A percentile compares a stretch with the other conserved stretches of the same genome.
These are phyloP conservation scores for Diversispora eburnea DNA, from an alignment of 192 early-diverging fungal genomes.

Conservation along the genomic window DNA sequence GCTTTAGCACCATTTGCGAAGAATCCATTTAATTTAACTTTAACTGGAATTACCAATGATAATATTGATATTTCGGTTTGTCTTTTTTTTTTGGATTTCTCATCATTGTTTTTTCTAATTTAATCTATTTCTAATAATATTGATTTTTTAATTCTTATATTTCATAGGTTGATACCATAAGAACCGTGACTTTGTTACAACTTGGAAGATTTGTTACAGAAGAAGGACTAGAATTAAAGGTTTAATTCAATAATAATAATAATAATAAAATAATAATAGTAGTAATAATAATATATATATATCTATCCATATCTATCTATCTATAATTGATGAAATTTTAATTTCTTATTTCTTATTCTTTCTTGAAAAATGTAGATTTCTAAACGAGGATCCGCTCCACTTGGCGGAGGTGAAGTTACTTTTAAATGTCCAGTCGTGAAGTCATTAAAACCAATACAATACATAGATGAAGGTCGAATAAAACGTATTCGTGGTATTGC, in stretches of 20 bases:
- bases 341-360: neutral
- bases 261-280: too few relatives aligned
- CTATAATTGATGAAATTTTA: too few relatives aligned
- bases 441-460: conserved; percentile 71
- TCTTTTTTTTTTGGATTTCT: neutral
- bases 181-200: conserved; percentile 85
- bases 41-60: conserved; percentile 92
- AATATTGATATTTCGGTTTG: conserved; percentile 85
- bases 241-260: conserved; percentile 25
- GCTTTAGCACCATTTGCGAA: conserved; percentile 94
- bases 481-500: conserved; percentile 95
- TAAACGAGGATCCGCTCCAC: conserved; percentile 84
- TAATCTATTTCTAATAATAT: neutral
- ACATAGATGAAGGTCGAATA: conserved; percentile 81
- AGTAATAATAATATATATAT: too few relatives aligned
- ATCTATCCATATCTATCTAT: too few relatives aligned
- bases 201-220: conserved; percentile 84
- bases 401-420: conserved; percentile 87
- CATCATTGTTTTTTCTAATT: neutral
- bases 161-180: conserved; percentile 75
- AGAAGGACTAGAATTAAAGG: conserved; percentile 79
- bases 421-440: conserved; percentile 85
- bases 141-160: neutral
- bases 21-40: conserved; percentile 70
- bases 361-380: conserved; percentile 56